These are phyloP conservation scores for Pythium guiyangense DNA, from an alignment of 352 stramenopile genomes.

Conservation along the genomic window DNA sequence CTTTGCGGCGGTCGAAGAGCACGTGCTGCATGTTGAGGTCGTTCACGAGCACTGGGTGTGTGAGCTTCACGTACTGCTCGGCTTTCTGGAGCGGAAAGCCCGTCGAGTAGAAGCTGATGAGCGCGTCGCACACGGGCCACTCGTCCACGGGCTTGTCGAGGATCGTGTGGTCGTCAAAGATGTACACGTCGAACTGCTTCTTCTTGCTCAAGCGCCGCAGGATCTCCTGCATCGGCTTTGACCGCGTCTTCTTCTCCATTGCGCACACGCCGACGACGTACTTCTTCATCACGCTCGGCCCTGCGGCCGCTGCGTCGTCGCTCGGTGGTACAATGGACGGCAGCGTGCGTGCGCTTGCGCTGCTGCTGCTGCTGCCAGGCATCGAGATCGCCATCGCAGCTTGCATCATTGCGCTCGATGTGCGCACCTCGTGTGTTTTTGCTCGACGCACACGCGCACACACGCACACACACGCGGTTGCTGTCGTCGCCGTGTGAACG, in stretches of 20 bases:
- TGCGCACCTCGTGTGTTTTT: too few species aligned
- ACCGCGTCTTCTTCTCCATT: conserved; percentile 98
- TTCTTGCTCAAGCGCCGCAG: conserved; percentile 89
- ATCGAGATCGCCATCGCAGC: conserved; percentile 1
- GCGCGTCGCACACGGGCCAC: conserved; percentile 94
- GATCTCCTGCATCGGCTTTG: conserved; percentile 97
- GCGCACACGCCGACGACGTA: conserved; percentile 96
- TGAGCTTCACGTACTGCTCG: conserved; percentile 94
- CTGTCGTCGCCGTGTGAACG: too few species aligned
- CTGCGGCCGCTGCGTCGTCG: conserved; percentile 4
- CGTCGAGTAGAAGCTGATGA: conserved; percentile 99
- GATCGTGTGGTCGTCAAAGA: conserved; percentile 98
- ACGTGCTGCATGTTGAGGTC: conserved; percentile 96
- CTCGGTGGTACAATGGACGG: background rate
- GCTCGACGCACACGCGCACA: background rate
- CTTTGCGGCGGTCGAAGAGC: conserved; percentile 93
- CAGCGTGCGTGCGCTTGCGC: background rate
- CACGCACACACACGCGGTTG: too few species aligned
- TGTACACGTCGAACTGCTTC: conserved; percentile 94
- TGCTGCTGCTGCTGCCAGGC: background rate
- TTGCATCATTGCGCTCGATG: conserved; percentile 3
- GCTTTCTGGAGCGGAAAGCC: conserved; percentile 98
- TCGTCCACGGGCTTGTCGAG: conserved; percentile 92
- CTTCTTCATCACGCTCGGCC: conserved; percentile 25
- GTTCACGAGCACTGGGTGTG: conserved; percentile 96